Evolutionary conservation across 148 eudicot genomes (phyloP).

Genomic region (Dysphania ambrosioides): DNA sequence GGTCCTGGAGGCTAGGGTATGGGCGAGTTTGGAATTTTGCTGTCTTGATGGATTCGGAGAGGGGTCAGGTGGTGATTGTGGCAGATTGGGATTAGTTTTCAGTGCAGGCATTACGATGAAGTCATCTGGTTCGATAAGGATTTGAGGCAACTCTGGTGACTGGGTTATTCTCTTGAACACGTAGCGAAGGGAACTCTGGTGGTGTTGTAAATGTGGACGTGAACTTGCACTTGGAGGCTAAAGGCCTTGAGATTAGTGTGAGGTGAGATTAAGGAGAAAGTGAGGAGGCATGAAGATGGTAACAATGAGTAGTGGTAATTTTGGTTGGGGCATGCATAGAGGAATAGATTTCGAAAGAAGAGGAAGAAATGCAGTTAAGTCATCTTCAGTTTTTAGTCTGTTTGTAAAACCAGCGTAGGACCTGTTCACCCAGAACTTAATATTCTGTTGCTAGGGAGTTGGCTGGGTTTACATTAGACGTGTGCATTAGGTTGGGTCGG

Average conservation of each 20-base stretch:
- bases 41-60: slow-evolving; percentile 20
- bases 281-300: not conserved
- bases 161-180: slow-evolving; percentile 13
- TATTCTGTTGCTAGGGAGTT: not conserved
- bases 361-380: not conserved
- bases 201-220: slow-evolving; percentile 10
- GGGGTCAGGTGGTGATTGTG: slow-evolving; percentile 5
- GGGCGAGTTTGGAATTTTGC: slow-evolving; percentile 15
- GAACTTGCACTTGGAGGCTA: not conserved
- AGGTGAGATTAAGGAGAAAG: not conserved
- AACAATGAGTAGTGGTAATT: not conserved
- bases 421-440: not conserved
- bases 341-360: slow-evolving; percentile 14
- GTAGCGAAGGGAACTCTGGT: slow-evolving; percentile 20
- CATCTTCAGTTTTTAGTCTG: not conserved
- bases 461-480: not conserved
- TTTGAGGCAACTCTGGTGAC: slow-evolving; percentile 16
- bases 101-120: slow-evolving; percentile 13
- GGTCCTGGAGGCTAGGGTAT: slow-evolving; percentile 33
- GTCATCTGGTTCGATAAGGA: not conserved
- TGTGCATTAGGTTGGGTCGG: too few species aligned
- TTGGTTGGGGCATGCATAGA: not conserved
- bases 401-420: not conserved
- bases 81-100: slow-evolving; percentile 11
- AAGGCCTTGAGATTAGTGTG: not conserved